A percentile compares a stretch with the other conserved stretches of the same genome.
These are phyloP conservation scores for Prunus armeniaca DNA, from an alignment of 306 rosid species.

Conservation along the genomic window DNA sequence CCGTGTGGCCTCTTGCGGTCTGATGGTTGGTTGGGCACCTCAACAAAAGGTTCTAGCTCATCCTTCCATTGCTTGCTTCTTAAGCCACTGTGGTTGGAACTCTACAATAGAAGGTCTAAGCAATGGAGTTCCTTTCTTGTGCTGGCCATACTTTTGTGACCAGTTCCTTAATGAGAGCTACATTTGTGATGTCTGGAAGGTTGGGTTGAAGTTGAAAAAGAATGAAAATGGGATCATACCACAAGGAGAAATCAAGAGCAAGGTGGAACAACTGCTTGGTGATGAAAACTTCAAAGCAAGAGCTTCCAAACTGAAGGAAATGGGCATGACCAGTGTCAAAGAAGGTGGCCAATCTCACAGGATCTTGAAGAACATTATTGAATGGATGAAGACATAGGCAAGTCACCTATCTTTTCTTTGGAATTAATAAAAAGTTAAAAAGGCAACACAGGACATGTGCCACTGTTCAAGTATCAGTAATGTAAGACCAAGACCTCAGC, in stretches of 20 bases:
- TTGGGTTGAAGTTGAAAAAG: conserved; percentile 6
- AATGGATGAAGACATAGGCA: conserved; percentile 38
- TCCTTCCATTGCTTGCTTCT: conserved; percentile 3
- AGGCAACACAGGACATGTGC: background rate
- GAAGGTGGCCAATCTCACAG: conserved; percentile 27
- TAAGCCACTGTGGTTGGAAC: background rate
- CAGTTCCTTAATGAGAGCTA: background rate
- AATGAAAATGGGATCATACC: conserved; percentile 2
- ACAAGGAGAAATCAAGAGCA: conserved; percentile 20
- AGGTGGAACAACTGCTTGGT: conserved; percentile 19
- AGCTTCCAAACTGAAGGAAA: conserved; percentile 19
- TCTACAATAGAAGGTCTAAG: background rate
- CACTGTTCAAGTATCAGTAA: background rate
- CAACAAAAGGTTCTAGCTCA: background rate
- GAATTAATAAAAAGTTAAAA: background rate
- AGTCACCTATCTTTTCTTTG: background rate
- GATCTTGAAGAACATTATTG: conserved; percentile 31
- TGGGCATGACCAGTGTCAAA: conserved; percentile 4
- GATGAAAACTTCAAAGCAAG: conserved; percentile 14
- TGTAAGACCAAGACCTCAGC: background rate
- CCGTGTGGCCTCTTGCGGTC: background rate
- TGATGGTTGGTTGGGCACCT: background rate
- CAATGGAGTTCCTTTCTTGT: background rate
- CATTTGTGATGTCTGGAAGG: conserved; percentile 23
- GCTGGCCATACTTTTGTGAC: background rate